Evolutionary conservation across 1,284 basidiomycete species (phyloP).

Genomic region (Fomitopsis schrenkii): DNA sequence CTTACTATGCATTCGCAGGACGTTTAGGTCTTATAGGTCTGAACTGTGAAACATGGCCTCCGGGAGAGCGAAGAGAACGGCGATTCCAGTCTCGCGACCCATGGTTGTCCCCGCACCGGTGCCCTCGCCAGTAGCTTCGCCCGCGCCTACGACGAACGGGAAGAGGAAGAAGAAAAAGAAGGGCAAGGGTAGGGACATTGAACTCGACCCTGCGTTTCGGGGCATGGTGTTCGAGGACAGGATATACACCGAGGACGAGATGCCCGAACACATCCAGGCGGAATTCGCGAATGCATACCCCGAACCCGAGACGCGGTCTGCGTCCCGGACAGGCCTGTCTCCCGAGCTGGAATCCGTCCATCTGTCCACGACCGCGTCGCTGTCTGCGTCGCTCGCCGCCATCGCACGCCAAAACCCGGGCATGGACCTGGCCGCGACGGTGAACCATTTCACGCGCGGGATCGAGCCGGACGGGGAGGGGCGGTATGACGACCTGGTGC

Average conservation of each 20-base stretch:
- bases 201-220: conserved; percentile 8
- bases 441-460: conserved; percentile 51
- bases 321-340: conserved; percentile 32
- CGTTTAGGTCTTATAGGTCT: background rate
- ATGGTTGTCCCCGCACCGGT: background rate
- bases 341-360: conserved; percentile 46
- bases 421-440: conserved; percentile 49
- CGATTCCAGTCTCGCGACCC: background rate
- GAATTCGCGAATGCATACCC: conserved; percentile 14
- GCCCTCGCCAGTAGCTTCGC: background rate
- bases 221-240: conserved; percentile 20
- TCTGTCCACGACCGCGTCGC: conserved; percentile 42
- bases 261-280: conserved; percentile 23
- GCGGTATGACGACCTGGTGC: conserved; percentile 45
- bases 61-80: background rate
- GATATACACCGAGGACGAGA: conserved; percentile 27
- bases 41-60: background rate
- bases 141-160: conserved; percentile 18
- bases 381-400: conserved; percentile 33
- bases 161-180: conserved; percentile 49
- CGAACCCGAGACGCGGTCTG: conserved; percentile 15
- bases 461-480: conserved; percentile 43
- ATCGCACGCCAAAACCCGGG: conserved; percentile 30
- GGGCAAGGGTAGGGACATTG: conserved; percentile 34
- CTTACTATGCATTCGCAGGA: background rate